phyloP scores from a whole-genome alignment of 306 rosid species.

The Quercus cerris region DNA sequence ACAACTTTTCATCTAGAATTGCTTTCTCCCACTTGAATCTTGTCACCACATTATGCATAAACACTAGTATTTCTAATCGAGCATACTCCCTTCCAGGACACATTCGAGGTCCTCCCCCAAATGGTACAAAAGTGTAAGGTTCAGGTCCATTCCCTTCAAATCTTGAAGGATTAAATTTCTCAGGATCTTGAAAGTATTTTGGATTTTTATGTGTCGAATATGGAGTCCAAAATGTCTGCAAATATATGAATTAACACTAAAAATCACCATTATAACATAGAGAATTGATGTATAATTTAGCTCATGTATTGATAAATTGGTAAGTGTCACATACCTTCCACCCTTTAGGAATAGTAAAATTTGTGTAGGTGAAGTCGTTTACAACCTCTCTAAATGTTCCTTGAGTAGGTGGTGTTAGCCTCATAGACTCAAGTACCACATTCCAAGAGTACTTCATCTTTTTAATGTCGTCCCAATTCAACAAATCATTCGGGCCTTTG shows the following conservation, averaged over 20 bases:
- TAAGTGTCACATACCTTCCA: conserved; percentile 30
- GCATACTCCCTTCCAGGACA: conserved; percentile 38
- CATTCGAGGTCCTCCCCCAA: conserved; percentile 35
- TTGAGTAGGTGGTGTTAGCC: conserved; percentile 37
- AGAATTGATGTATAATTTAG: too few relatives aligned
- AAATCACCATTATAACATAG: too few relatives aligned
- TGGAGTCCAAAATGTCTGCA: conserved; percentile 38
- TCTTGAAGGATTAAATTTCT: conserved; percentile 42
- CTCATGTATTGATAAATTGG: too few relatives aligned
- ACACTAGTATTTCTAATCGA: conserved; percentile 8
- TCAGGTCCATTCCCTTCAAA: conserved; percentile 33
- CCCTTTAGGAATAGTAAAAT: conserved; percentile 42
- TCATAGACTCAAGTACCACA: conserved; percentile 41
- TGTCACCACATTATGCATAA: too few relatives aligned
- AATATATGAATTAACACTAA: background rate
- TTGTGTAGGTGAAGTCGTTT: conserved; percentile 25
- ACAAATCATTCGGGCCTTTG: conserved; percentile 4
- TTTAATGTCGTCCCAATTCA: conserved; percentile 38
- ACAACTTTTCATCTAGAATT: too few relatives aligned
- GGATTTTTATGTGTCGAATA: conserved; percentile 29
- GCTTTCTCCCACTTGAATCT: too few relatives aligned
- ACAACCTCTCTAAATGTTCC: conserved; percentile 36
- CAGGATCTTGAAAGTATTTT: conserved; percentile 26
- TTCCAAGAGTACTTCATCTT: conserved; percentile 46
- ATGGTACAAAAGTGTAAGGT: conserved; percentile 33